A percentile compares a stretch with the other conserved stretches of the same genome.
phyloP scores from a whole-genome alignment of 495 filamentous ascomycete genomes.

The Lepraria neglecta region DNA sequence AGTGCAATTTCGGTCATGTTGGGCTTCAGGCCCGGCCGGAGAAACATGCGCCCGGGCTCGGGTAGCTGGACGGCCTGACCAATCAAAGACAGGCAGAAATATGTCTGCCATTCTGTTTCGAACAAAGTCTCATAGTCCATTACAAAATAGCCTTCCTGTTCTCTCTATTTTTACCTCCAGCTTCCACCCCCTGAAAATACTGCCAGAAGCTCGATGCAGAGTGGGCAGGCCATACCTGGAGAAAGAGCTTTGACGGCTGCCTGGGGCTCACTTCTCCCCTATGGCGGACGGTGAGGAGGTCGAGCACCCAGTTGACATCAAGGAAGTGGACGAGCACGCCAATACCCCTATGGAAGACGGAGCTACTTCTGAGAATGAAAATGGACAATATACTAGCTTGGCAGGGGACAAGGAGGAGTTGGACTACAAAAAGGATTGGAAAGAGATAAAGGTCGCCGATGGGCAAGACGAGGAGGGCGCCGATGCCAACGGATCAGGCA shows the following conservation, averaged over 20 bases:
- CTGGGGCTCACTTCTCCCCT: constrained; percentile 12
- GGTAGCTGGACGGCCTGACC: constrained; percentile 9
- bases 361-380: constrained; percentile 1
- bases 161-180: background rate
- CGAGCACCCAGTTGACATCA: constrained; percentile 5
- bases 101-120: background rate
- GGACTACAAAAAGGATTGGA: constrained; percentile 26
- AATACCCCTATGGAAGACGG: background rate
- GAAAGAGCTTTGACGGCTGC: constrained; percentile 19
- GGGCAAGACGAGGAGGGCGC: constrained; percentile 5
- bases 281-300: constrained; percentile 24
- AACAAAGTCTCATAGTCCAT: background rate
- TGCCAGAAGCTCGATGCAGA: constrained; percentile 12
- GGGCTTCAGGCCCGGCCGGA: constrained; percentile 6
- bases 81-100: constrained; percentile 11
- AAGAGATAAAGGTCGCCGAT: constrained; percentile 27
- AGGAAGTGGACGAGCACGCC: background rate
- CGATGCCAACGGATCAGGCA: background rate
- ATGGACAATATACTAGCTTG: constrained; percentile 17
- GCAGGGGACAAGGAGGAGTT: constrained; percentile 26
- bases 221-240: background rate
- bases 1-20: constrained; percentile 14
- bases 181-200: background rate
- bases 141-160: background rate
- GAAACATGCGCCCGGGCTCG: background rate